Percentiles rank a stretch among this genome's conserved stretches.
These are phyloP conservation scores for Colletotrichum siamense DNA, from an alignment of 2,329 filamentous ascomycete species.

Conservation along the genomic window DNA sequence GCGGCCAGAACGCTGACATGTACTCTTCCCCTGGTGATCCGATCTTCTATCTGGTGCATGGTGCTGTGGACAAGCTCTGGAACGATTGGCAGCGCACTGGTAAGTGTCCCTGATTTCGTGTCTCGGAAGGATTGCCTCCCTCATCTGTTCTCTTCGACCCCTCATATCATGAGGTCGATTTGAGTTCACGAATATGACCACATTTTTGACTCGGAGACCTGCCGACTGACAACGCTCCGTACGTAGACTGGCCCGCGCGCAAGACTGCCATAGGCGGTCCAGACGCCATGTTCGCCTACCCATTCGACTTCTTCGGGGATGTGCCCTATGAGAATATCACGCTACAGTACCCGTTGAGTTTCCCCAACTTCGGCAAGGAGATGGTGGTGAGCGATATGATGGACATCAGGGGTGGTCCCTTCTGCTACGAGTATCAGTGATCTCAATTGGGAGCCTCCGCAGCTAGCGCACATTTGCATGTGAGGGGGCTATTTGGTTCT, in stretches of 20 bases:
- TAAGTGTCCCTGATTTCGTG: no score
- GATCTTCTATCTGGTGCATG: background rate
- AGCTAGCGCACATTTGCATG: background rate
- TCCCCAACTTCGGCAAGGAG: background rate
- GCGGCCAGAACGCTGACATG: background rate
- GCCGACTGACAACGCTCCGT: background rate
- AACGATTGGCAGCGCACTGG: no score
- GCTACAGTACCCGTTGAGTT: background rate
- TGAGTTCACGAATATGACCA: background rate
- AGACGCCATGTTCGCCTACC: background rate
- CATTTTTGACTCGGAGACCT: background rate
- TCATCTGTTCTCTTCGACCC: no score
- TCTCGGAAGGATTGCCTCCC: no score
- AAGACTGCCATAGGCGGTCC: background rate
- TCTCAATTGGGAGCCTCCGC: background rate
- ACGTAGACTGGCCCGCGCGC: background rate
- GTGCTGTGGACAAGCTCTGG: background rate
- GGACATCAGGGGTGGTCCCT: constrained; percentile 23
- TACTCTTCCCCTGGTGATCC: background rate
- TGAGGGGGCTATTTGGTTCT: background rate
- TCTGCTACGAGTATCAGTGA: constrained; percentile 29
- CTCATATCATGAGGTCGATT: no score
- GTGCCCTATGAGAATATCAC: background rate
- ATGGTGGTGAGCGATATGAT: constrained; percentile 28
- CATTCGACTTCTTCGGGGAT: background rate